These are phyloP conservation scores for Daldinia sp. DNA, from an alignment of 2,329 filamentous ascomycete species.

Conservation along the genomic window DNA sequence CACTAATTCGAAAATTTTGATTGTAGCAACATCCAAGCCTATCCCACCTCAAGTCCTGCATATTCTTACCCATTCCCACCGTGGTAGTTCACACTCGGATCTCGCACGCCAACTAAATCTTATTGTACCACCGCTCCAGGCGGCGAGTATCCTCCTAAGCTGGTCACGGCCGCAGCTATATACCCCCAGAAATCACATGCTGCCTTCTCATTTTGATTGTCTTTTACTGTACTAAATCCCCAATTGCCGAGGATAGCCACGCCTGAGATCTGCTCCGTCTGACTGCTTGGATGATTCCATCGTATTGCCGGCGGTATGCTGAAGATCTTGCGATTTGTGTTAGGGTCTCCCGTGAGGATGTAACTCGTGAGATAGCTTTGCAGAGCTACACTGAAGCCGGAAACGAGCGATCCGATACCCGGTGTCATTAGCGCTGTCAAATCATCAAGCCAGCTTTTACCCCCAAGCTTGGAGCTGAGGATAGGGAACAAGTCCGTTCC, in stretches of 20 bases:
- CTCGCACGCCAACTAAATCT: background rate
- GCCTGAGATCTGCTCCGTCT: constrained; percentile 5
- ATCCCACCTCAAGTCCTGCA: no score
- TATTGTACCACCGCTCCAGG: background rate
- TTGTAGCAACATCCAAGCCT: no score
- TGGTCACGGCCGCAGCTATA: background rate
- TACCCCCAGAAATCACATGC: background rate
- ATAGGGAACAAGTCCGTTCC: constrained; percentile 10
- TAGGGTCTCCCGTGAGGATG: constrained; percentile 13
- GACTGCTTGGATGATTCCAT: constrained; percentile 11
- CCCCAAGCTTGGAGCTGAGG: constrained; percentile 4
- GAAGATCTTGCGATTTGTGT: constrained; percentile 12
- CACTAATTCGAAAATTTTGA: background rate
- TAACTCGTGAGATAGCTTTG: constrained; percentile 19
- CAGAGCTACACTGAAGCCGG: constrained; percentile 9
- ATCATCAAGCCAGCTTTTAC: constrained; percentile 14
- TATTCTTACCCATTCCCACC: background rate
- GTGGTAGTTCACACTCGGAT: background rate
- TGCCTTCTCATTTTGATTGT: background rate
- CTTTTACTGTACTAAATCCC: background rate
- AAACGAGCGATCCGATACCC: background rate
- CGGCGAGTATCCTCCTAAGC: background rate
- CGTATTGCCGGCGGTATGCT: constrained; percentile 10
- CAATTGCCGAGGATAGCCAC: constrained; percentile 6
- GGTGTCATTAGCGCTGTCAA: constrained; percentile 6